Conservation (phyloP, 768 basidiomycete species). For the Leucocoprinus sp. region DNA sequence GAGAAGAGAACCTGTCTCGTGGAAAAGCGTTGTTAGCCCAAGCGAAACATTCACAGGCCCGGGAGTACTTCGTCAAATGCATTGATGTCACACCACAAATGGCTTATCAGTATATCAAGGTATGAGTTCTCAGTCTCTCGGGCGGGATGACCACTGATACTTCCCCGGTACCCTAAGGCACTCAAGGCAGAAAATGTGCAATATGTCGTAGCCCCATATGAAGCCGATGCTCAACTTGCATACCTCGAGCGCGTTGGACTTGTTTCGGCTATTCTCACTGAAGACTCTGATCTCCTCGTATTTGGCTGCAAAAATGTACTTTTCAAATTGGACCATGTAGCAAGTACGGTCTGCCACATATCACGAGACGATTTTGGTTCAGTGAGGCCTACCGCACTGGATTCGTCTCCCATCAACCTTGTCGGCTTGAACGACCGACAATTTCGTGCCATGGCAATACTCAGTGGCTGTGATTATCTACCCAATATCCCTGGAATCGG, state of each 20-base stretch:
- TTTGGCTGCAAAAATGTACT: conserved; percentile 91
- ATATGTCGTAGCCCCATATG: conserved; percentile 95
- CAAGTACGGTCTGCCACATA: conserved; percentile 58
- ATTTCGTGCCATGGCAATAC: conserved; percentile 89
- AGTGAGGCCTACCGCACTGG: conserved; percentile 35
- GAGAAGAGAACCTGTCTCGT: conserved; percentile 68
- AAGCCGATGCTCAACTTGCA: conserved; percentile 95
- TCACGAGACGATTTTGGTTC: conserved; percentile 61
- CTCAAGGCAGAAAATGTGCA: conserved; percentile 70
- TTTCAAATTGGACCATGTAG: conserved; percentile 81
- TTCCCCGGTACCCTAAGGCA: conserved; percentile 68
- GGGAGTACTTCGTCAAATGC: conserved; percentile 85
- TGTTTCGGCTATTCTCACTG: conserved; percentile 90
- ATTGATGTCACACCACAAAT: conserved; percentile 95
- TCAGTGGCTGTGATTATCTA: conserved; percentile 90
- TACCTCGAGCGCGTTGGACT: conserved; percentile 79
- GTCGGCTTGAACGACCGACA: conserved; percentile 84
- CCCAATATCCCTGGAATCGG: conserved; percentile 88
- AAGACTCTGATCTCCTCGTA: conserved; percentile 96
- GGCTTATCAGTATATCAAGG: conserved; percentile 98
- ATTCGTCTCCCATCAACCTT: conserved; percentile 62
- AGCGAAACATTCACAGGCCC: conserved; percentile 72
- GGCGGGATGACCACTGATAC: neutral
- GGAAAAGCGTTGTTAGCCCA: conserved; percentile 69
- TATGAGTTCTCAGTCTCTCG: conserved; percentile 18